Evolutionary conservation across 768 basidiomycete genomes (phyloP), one percentile per base, ranked within the genome.

Genomic region (Lactarius pseudohatsudake): DNA sequence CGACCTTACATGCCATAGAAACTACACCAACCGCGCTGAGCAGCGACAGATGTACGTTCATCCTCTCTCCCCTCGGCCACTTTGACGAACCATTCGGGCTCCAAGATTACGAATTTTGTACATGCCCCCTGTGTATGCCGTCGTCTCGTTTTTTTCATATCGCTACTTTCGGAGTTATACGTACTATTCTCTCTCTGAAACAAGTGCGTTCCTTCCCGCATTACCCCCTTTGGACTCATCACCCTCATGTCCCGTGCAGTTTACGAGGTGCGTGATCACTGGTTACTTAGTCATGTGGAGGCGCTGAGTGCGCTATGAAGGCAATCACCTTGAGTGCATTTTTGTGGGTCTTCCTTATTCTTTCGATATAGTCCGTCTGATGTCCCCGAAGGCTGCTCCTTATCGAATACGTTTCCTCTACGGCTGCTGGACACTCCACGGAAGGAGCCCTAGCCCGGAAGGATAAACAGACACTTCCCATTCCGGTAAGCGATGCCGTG

Each of bases 251-350:
- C 50, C 57, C n/a, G 41, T 9, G 40, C 57, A 91, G 90, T 82
- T 9, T 91, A 91, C 69, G 89, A 91, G 81, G 88, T 89, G 71
- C 13, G 64, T 47, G 56, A 47, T 60, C 38, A 72, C 43, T 10
- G 32, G 20, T 41, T 22, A 57, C 32, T 34, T 22, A 38, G 3
- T 4, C 22, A 22, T 26, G 10, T 15, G 10, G 2, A 32, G 26
- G n/a, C 15, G 8, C 54, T 69, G 9, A 67, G 53, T 7, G 26
- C 7, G 10, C 1, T 34, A 15, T 15, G 41, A 16, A 94, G 87
- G 90, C 92, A 5, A 76, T 94, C 61, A 92, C 91, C 0, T 73
- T 94, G 43, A 91, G 91, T 73, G 94, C 94, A 28, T 96, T 96
- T 79, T 75, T 97, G 90, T 91, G 61, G 15, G 89, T 79, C 20